These are phyloP conservation scores for Cajanus cajan DNA, from an alignment of 306 rosid species.

Conservation along the genomic window DNA sequence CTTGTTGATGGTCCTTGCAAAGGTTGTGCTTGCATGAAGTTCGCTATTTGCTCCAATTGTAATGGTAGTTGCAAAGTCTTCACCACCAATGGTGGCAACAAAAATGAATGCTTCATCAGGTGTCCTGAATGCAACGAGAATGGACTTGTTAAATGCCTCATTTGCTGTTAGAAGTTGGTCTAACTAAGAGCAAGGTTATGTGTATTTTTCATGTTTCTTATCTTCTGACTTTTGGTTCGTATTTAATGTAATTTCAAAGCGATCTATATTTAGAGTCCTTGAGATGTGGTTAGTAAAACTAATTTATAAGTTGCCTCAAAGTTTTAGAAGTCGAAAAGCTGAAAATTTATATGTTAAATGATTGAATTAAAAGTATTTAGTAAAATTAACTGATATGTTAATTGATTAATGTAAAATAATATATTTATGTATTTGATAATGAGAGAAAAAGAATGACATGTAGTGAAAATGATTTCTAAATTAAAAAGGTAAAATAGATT, in stretches of 20 bases:
- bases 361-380: too few relatives aligned
- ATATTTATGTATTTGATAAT: too few relatives aligned
- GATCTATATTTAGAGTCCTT: too few relatives aligned
- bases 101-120: slow-evolving; percentile 38
- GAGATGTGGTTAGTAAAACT: too few relatives aligned
- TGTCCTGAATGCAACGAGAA: slow-evolving; percentile 87
- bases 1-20: slow-evolving; percentile 46
- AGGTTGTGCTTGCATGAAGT: slow-evolving; percentile 60
- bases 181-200: background rate
- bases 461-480: too few relatives aligned
- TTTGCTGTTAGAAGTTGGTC: slow-evolving; percentile 51
- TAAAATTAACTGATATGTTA: too few relatives aligned
- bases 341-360: too few relatives aligned
- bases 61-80: slow-evolving; percentile 73
- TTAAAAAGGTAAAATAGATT: too few relatives aligned
- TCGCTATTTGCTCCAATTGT: slow-evolving; percentile 67
- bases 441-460: too few relatives aligned
- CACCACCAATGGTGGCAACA: slow-evolving; percentile 26
- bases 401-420: too few relatives aligned
- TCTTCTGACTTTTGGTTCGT: background rate
- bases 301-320: too few relatives aligned
- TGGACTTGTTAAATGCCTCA: slow-evolving; percentile 75
- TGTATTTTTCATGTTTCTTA: background rate
- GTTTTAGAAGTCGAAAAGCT: too few relatives aligned
- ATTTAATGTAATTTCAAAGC: background rate